Base-by-base conservation (phyloP, 1,284 basidiomycete species). In the Tilletia caries region DNA sequence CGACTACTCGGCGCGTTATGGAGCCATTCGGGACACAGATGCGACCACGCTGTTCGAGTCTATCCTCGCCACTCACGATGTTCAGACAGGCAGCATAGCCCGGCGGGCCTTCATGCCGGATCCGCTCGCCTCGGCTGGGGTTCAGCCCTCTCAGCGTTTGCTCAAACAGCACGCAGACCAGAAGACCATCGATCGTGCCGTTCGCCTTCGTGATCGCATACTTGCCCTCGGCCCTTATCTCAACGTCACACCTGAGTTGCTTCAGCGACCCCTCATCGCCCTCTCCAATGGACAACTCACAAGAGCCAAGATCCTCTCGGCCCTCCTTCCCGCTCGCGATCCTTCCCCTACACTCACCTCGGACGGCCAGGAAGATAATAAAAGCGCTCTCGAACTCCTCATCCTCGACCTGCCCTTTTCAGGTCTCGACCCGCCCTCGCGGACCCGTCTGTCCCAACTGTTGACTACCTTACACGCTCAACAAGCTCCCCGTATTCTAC, bases 201-300 rank as follows among this genome's bases (percentile, higher is more conserved):
- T 67, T 8, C 43, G 33, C 0, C 73, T 78, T 1, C 71, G 75
- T 15, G 52, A 52, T 2, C 41, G 70, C 2, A 78, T 82, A 2
- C 65, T 65, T 3, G 20, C 50, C 23, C 71, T 74, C 48, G 80
- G 79, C 0, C 76, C 78, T 0, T 66, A 77, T 0, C 34, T 83
- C 32, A 60, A 71, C 18, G 70, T 83, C 27, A 71, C 66, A 13
- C 65, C 74, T 29, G 65, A 77, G n/a, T 64, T 83, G 20, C 69
- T 83, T 0, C 58, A 76, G 37, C 69, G 75, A 23, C 77, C 77
- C 1, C 67, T 78, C 6, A 79, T 84, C 86, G 88, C 74, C 86
- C 89, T 98, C 65, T 92, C 91, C 73, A 95, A 95, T 76, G 95
- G 95, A 0, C 95, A 98, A 85, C 96, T 91, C 25, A 85, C 95